Evolutionary conservation across 2,329 filamentous ascomycete genomes (phyloP), one percentile per base, ranked within the genome.

Genomic region (Scedosporium aurantiacum): DNA sequence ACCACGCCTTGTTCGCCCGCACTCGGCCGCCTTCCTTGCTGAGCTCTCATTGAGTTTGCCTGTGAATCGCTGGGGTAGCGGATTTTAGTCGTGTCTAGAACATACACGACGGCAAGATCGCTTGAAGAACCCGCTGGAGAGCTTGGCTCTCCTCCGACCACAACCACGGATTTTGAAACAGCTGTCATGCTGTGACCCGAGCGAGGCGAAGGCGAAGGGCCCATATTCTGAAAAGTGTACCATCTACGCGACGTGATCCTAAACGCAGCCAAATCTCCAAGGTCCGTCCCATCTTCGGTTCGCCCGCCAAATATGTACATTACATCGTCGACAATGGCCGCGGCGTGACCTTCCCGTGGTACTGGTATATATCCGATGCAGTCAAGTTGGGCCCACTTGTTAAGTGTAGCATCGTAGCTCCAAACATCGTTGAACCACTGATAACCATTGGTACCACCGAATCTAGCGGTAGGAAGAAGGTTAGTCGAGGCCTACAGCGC

Each of bases 171-270:
- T 73, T 96, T 97, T 32, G 90, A 91, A 64, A 93, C 90, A 2
- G 91, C 87, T 2, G 94, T 97, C 94, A 99, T 97, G 73, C 91
- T 97, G 73, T 99, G 94, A 1, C 94, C 94, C 16, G 93, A 97
- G 63, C 94, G 83, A 37, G 94, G 87, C 2, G 92, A 97, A 0
- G 94, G 94, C 1, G 92, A 95, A 2, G 92, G 92, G 0, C 94
- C 94, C 94, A 99, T 99, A 70, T 99, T 99, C 70, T 99, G 94
- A 75, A 99, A 99, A 41, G 94, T 99, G 73, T 97, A 99, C 94
- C 94, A 99, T 63, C 94, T 85, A 65, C 90, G 86, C 10, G 91
- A 91, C 0, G 88, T 85, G 63, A 85, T 84, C 60, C 81, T 76
- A 68, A 85, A 85, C 1, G 94, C 94, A 2, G 94, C 93, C 52